Base-by-base conservation (phyloP, 169 alveolate species). In the Eimeria acervulina region DNA sequence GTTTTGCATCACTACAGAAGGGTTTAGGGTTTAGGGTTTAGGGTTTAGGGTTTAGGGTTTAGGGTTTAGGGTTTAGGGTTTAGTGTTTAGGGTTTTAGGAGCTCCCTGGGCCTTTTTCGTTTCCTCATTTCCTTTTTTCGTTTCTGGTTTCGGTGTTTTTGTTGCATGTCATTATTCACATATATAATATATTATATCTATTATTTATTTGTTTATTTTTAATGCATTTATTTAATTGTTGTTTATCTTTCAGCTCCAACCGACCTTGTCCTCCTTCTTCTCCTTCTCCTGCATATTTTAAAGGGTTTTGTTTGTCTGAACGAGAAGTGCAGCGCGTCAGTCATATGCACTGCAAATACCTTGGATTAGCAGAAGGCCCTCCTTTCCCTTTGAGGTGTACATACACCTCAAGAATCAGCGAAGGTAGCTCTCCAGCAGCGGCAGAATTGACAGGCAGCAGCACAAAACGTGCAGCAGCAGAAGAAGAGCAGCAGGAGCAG, bases 271-370 rank as follows among this genome's bases (percentile, higher is more conserved):
- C 72, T 1, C 28, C 33, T 4, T 42, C 47, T 47, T 47, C 88
- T 7, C 40, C 70, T 13, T 89, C 95, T 89, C 87, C 88, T 21
- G 74, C 95, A 4, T 47, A 26, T 21, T 89, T 47, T 23, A 33
- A 44, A 28, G 59, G 59, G 1, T 89, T 76, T 55, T 23, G 81
- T 17, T 63, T 89, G 15, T 47, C 95, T 38, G n/a, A 23, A 13
- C 74, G 26, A 36, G 95, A 89, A 28, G 88, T 89, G 15, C 88
- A 59, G 23, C 85, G 85, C 5, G 31, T 89, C 55, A 85, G 78
- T 10, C 95, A 89, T 42, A 23, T 89, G 47, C 95, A 89, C 52
- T 51, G 95, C n/a, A 72, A 72, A 36, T 72, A 26, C 17, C 44
- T 72, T 3, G 83, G 47, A 17, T 19, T 36, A 26, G 47, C 44